Evolutionary conservation across 805 yeast genomes (phyloP).

Genomic region (Cyberlindnera sargentensis): DNA sequence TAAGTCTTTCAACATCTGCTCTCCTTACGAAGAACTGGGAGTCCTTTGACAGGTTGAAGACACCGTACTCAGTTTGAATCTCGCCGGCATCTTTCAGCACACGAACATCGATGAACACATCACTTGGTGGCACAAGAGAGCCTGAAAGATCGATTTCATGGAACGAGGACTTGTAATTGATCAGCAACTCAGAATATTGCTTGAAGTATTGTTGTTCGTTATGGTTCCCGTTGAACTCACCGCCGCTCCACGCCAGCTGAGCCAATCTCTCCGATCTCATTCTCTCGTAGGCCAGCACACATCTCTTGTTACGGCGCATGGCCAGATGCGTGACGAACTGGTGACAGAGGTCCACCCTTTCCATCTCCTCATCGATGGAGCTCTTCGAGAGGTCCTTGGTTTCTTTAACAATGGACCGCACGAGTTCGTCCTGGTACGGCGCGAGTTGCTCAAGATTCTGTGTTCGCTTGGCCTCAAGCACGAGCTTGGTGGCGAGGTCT

Average conservation of each 20-base stretch:
- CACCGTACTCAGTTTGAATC: slow-evolving; percentile 95
- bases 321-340: slow-evolving; percentile 15
- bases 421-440: slow-evolving; percentile 62
- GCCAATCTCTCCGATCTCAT: slow-evolving; percentile 63
- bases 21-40: slow-evolving; percentile 92
- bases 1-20: slow-evolving; percentile 87
- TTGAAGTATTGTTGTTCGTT: slow-evolving; percentile 74
- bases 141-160: slow-evolving; percentile 85
- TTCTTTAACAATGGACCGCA: slow-evolving; percentile 66
- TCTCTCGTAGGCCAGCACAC: slow-evolving; percentile 77
- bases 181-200: slow-evolving; percentile 61
- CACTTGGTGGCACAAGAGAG: slow-evolving; percentile 82
- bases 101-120: slow-evolving; percentile 88
- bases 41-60: slow-evolving; percentile 84
- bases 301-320: slow-evolving; percentile 84
- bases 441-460: slow-evolving; percentile 60
- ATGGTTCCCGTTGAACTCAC: slow-evolving; percentile 54
- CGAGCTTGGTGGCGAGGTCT: slow-evolving; percentile 75
- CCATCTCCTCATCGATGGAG: slow-evolving; percentile 5
- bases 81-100: slow-evolving; percentile 95
- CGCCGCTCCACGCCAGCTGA: slow-evolving; percentile 66
- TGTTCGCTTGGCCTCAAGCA: slow-evolving; percentile 78
- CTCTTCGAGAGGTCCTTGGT: slow-evolving; percentile 40
- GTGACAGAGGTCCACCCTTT: slow-evolving; percentile 5
- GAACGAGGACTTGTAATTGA: slow-evolving; percentile 71